Evolutionary conservation across 2,329 filamentous ascomycete genomes (phyloP), one percentile per base, ranked within the genome.

Genomic region (Phyllosticta citribraziliensis): DNA sequence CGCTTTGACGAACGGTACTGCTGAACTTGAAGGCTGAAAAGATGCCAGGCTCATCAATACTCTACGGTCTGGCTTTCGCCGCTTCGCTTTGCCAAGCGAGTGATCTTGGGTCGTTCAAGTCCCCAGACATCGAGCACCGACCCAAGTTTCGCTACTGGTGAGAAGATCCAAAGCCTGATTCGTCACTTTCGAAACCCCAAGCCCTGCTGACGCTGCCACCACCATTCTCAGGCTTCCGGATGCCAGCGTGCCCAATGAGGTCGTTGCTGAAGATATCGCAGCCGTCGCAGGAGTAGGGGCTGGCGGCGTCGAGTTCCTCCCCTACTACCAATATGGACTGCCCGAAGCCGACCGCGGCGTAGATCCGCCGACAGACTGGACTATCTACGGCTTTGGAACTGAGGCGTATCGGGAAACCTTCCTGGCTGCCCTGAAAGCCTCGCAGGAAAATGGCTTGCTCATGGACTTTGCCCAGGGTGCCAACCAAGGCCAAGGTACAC

Each of bases 391-490:
- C 0, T 79, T 73, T 67, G 76, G 75, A 1, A 72, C 71, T 14
- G 64, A 67, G 5, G 69, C 75, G 1, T 76, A 69, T 63, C 65
- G 66, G 14, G 63, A 66, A 20, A 58, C 70, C 25, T 72, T 71
- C 55, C 61, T 67, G 20, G 64, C 64, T 9, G 63, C 69, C 6
- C 57, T 74, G 12, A 59, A 73, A 58, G 73, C 75, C 1, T 65
- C 68, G 11, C 67, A 72, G 17, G 72, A 77, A 0, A 62, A 71
- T 19, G 74, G 68, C 0, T 53, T 80, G 10, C 60, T 75, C 4
- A 72, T 82, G 65, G 79, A 82, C 63, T 78, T 79, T 64, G 69
- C 75, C 0, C 55, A 81, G 1, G 79, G 79, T 0, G 74, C 79
- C 0, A 79, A 78, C 62, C 75, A 79, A 65, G 80, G 79, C 3